Conservation (phyloP, 2,329 filamentous ascomycete genomes). For the Celoporthe dispersa region DNA sequence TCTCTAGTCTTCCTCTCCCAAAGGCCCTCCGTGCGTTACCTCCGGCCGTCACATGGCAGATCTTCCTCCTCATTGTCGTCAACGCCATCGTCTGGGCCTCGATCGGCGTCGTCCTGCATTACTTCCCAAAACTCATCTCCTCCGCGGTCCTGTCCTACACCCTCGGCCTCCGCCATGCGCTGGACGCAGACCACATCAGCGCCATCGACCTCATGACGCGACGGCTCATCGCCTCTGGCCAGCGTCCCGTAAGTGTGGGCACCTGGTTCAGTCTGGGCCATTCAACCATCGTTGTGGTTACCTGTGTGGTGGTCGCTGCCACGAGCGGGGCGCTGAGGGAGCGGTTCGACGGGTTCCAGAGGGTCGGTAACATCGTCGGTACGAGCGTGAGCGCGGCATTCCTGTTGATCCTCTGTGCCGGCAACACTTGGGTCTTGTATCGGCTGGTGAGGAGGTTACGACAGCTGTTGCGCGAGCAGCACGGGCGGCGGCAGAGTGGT, state of each 20-base stretch:
- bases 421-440: constrained; percentile 85
- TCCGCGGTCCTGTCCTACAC: constrained; percentile 86
- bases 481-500: constrained; percentile 37
- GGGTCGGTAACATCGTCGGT: constrained; percentile 85
- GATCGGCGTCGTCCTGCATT: constrained; percentile 56
- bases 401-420: constrained; percentile 77
- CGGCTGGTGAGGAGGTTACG: constrained; percentile 73
- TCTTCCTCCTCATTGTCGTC: constrained; percentile 51
- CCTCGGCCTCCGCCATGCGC: constrained; percentile 88
- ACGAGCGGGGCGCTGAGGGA: constrained; percentile 83
- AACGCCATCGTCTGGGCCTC: constrained; percentile 62
- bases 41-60: constrained; percentile 49
- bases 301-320: constrained; percentile 88
- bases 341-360: constrained; percentile 79
- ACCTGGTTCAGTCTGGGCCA: constrained; percentile 95
- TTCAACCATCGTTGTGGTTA: constrained; percentile 89
- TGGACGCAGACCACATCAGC: constrained; percentile 87
- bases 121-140: constrained; percentile 68
- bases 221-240: constrained; percentile 81
- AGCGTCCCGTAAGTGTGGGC: constrained; percentile 86
- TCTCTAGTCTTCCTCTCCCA: constrained; percentile 35
- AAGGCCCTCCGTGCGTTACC: constrained; percentile 38
- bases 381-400: constrained; percentile 85
- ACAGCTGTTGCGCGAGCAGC: constrained; percentile 55
- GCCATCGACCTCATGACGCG: constrained; percentile 96